These are phyloP conservation scores for Nematocida sp. DNA, from an alignment of 371 early-diverging fungal genomes.

Conservation along the genomic window DNA sequence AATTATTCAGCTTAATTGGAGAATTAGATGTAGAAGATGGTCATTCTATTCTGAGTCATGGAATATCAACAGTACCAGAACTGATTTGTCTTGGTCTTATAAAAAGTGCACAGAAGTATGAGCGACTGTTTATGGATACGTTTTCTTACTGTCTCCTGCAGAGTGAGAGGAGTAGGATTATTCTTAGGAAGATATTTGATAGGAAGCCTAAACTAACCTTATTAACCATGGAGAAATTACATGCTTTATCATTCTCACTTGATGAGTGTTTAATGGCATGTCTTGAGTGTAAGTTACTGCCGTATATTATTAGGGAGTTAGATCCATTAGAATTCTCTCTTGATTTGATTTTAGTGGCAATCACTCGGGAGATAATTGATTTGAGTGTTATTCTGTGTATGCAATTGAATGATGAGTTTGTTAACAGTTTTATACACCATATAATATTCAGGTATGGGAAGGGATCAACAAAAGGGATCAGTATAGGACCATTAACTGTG, in stretches of 20 bases:
- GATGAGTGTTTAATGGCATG: slow-evolving; percentile 50
- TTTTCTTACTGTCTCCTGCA: background rate
- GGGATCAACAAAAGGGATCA: slow-evolving; percentile 46
- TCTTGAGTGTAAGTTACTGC: slow-evolving; percentile 41
- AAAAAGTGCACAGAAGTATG: slow-evolving; percentile 26
- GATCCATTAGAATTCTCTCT: slow-evolving; percentile 56
- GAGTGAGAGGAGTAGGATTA: slow-evolving; percentile 13
- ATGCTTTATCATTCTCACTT: slow-evolving; percentile 18
- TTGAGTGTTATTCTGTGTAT: slow-evolving; percentile 33
- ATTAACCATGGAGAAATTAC: slow-evolving; percentile 15
- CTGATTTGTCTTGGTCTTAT: slow-evolving; percentile 31
- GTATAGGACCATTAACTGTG: slow-evolving; percentile 50
- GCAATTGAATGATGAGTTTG: slow-evolving; percentile 55
- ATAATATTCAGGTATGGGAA: slow-evolving; percentile 51
- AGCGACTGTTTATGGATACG: slow-evolving; percentile 30
- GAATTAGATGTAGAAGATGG: slow-evolving; percentile 49
- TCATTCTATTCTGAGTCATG: slow-evolving; percentile 1
- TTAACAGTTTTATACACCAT: slow-evolving; percentile 42
- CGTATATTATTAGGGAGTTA: slow-evolving; percentile 42
- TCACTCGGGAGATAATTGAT: slow-evolving; percentile 45
- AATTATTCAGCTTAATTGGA: slow-evolving; percentile 6
- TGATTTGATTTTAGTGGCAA: slow-evolving; percentile 43
- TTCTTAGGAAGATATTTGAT: slow-evolving; percentile 45
- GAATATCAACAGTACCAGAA: slow-evolving; percentile 18
- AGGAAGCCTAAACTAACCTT: slow-evolving; percentile 39